Evolutionary conservation across 2,329 filamentous ascomycete species (phyloP), one percentile per base, ranked within the genome.

Genomic region (Tolypocladium capitatum): DNA sequence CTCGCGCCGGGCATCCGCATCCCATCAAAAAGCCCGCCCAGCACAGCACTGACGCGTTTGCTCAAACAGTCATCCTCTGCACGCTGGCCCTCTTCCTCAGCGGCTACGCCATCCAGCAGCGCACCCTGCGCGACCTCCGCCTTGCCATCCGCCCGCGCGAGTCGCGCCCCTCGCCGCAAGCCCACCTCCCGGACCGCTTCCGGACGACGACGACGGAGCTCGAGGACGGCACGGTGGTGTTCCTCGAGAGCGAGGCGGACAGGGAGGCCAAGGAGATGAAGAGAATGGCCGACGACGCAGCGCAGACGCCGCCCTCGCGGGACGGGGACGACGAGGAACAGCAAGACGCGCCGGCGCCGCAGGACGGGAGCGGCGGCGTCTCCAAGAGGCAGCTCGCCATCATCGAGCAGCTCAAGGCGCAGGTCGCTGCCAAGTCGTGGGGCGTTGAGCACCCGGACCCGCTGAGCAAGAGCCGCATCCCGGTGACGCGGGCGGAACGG

Each of bases 31-130:
- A 32, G 11, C 21, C 38, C n/a, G n/a, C 28, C 28, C 47, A 48
- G n/a, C n/a, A n/a, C n/a, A 49, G 43, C 14, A 10, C 50, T 52
- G 45, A 54, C 47, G 38, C 48, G 18, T 28, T 3, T 11, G 4
- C 13, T 30, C 28, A 11, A 16, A 16, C 49, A 83, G 84, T 95
- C 50, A 69, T 86, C 53, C 63, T 86, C 27, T 95, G 87, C 66
- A 94, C 89, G 3, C 65, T 82, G 34, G 78, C 89, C 5, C 80
- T 96, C 27, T 96, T 96, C 64, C 73, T 95, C 31, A 88, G 86
- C 46, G 90, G 90, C 58, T 95, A 94, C 63, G 77, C 82, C 3
- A 75, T 95, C 46, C 90, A 96, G 60, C 90, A 96, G 65, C 80
- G 87, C 57, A 92, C 88, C 0, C 78, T 95, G 5, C 78, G 76